These are phyloP conservation scores for Aureobasidium uvarum DNA, from an alignment of 2,329 filamentous ascomycete species.

Conservation along the genomic window DNA sequence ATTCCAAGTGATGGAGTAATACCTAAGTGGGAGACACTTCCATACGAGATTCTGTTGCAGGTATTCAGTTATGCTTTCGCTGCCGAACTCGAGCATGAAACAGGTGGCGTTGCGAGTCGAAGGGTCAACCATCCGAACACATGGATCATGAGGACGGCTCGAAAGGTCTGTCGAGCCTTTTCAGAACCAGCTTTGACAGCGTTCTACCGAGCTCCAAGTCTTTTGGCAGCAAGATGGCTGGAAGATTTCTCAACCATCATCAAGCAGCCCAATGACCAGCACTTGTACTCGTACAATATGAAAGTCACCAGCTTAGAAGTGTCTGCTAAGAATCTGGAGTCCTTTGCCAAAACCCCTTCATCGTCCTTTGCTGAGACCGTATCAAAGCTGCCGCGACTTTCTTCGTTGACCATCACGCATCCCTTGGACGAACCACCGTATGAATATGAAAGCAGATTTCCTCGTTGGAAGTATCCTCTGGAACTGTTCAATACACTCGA, in stretches of 20 bases:
- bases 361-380: slow-evolving; percentile 61
- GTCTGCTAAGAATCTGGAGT: slow-evolving; percentile 51
- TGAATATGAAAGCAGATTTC: slow-evolving; percentile 50
- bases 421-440: slow-evolving; percentile 67
- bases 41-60: slow-evolving; percentile 38
- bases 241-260: slow-evolving; percentile 38
- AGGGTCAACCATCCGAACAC: slow-evolving; percentile 26
- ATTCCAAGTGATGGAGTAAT: slow-evolving; percentile 37
- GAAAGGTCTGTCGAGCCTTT: slow-evolving; percentile 38
- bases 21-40: slow-evolving; percentile 39
- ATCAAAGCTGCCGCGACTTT: slow-evolving; percentile 63
- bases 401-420: slow-evolving; percentile 70
- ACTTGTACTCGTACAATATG: slow-evolving; percentile 59
- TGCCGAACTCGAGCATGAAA: slow-evolving; percentile 23
- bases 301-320: slow-evolving; percentile 71
- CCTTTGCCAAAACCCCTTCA: slow-evolving; percentile 31
- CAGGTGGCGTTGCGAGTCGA: slow-evolving; percentile 15
- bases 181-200: slow-evolving; percentile 40
- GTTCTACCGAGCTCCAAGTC: slow-evolving; percentile 37
- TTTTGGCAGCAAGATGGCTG: slow-evolving; percentile 35
- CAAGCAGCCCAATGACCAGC: slow-evolving; percentile 32
- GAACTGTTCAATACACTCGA: slow-evolving; percentile 65
- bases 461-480: slow-evolving; percentile 66
- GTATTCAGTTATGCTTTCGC: slow-evolving; percentile 38
- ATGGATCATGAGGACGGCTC: slow-evolving; percentile 39